Percentiles rank a stretch among this genome's conserved stretches.
These are phyloP conservation scores for Gleditsia sinensis DNA, from an alignment of 306 rosid genomes.

Conservation along the genomic window DNA sequence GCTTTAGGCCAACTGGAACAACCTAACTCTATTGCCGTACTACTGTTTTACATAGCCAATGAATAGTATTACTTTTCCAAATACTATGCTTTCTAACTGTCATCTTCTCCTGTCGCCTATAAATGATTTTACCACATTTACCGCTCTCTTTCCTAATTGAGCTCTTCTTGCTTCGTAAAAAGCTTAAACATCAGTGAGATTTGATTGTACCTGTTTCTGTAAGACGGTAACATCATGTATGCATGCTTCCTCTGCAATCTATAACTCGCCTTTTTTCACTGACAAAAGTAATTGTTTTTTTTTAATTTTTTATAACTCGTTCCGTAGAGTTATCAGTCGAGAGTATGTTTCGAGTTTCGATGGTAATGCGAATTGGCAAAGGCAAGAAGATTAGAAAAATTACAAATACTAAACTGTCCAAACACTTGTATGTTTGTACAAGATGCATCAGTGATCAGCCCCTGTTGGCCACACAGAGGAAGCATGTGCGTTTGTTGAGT, in stretches of 20 bases:
- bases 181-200: conserved; percentile 16
- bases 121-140: background rate
- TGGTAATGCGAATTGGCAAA: too few species aligned
- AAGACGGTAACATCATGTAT: background rate
- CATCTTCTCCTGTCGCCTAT: too few species aligned
- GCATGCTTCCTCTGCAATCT: background rate
- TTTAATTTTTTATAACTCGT: too few species aligned
- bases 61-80: background rate
- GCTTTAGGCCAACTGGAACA: conserved; percentile 5
- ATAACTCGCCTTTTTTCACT: conserved; percentile 8
- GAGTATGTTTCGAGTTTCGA: too few species aligned
- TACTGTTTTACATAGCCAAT: background rate
- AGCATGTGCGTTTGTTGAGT: too few species aligned
- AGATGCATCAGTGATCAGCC: too few species aligned
- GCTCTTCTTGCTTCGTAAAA: background rate
- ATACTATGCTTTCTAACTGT: too few species aligned
- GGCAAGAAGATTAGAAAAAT: too few species aligned
- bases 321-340: too few species aligned
- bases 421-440: too few species aligned
- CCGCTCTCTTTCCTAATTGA: background rate
- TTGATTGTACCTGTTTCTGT: conserved; percentile 31
- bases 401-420: too few species aligned
- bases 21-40: background rate
- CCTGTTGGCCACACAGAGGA: too few species aligned
- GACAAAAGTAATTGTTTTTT: background rate